phyloP scores from a whole-genome alignment of 352 stramenopile genomes.

The Phytophthora cactorum region DNA sequence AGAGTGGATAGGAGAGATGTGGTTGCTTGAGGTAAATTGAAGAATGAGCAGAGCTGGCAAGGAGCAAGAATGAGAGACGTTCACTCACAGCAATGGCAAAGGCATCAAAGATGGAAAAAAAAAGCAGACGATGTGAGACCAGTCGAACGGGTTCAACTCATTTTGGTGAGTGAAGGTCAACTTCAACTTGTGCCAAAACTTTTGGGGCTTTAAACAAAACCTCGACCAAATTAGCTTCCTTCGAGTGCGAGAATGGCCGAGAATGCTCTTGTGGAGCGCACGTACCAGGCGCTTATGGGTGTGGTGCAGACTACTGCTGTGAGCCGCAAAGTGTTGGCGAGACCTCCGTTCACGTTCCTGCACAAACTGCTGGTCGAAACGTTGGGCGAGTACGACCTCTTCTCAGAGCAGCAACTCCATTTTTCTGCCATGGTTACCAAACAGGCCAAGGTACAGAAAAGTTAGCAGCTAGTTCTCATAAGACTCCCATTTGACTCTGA shows the following conservation, averaged over 20 bases:
- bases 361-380: slow-evolving; percentile 83
- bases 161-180: slow-evolving; percentile 33
- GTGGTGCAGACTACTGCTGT: slow-evolving; percentile 77
- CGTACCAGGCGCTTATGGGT: slow-evolving; percentile 64
- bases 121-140: neutral
- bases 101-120: neutral
- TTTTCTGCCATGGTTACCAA: slow-evolving; percentile 67
- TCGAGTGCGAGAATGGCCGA: slow-evolving; percentile 14
- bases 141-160: slow-evolving; percentile 7
- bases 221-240: slow-evolving; percentile 6
- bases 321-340: slow-evolving; percentile 66
- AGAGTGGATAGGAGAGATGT: neutral
- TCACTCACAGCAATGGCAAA: slow-evolving; percentile 19
- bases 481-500: too few relatives aligned
- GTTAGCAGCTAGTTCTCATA: neutral
- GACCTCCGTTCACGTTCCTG: slow-evolving; percentile 84
- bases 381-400: slow-evolving; percentile 65
- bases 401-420: slow-evolving; percentile 66
- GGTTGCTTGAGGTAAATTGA: slow-evolving; percentile 17
- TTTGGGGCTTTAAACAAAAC: neutral
- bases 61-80: slow-evolving; percentile 6
- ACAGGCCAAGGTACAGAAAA: slow-evolving; percentile 64
- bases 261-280: slow-evolving; percentile 59
- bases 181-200: slow-evolving; percentile 29
- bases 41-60: slow-evolving; percentile 13